These are phyloP conservation scores for Colletotrichum sp. DNA, from an alignment of 2,329 filamentous ascomycete species.

Conservation along the genomic window DNA sequence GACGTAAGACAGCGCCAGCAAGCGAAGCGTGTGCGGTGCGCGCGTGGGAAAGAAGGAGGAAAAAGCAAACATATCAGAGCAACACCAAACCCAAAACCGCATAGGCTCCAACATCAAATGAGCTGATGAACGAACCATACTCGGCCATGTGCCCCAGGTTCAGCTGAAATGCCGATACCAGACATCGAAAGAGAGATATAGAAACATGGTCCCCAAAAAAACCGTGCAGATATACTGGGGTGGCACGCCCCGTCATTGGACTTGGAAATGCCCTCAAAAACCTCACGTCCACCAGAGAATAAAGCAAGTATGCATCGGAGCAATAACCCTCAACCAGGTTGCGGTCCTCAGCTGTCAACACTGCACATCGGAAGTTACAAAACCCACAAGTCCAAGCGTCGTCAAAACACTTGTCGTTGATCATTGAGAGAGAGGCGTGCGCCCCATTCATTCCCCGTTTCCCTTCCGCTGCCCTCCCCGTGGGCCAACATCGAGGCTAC, in stretches of 20 bases:
- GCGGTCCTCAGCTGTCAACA: not conserved
- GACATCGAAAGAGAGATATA: not conserved
- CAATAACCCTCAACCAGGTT: not conserved
- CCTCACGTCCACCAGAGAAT: not conserved
- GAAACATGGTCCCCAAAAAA: not conserved
- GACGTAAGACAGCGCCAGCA: not conserved
- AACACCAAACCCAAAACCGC: not conserved
- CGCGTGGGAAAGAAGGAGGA: not conserved
- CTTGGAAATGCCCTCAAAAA: not conserved
- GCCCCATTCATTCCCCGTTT: not conserved
- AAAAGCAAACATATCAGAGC: constrained; percentile 9
- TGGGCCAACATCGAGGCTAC: not conserved
- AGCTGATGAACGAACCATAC: constrained; percentile 11
- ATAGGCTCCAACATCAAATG: not conserved
- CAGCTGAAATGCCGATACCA: not conserved
- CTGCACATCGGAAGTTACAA: not conserved
- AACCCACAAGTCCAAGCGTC: not conserved
- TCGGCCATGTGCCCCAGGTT: not conserved
- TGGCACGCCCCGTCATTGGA: not conserved
- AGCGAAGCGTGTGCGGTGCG: not conserved
- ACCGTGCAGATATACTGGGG: not conserved
- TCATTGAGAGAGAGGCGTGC: not conserved
- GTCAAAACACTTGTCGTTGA: not conserved
- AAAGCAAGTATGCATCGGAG: not conserved
- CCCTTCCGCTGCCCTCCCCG: not conserved